phyloP scores from a whole-genome alignment of 139 green algal genomes.

The Helicosporidium sp. region DNA sequence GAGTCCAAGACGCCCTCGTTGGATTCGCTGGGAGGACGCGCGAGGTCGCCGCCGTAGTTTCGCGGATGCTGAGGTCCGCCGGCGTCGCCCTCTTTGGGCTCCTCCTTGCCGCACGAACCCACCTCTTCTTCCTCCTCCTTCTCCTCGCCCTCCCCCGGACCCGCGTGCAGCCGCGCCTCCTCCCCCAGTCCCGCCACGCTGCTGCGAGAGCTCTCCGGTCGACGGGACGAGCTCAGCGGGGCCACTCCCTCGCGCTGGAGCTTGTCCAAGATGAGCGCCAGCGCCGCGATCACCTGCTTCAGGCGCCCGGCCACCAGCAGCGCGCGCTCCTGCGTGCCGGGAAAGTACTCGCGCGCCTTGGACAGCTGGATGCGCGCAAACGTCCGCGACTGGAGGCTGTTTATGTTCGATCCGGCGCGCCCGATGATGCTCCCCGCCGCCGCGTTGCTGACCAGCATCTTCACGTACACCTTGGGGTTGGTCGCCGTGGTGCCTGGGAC shows the following conservation, averaged over 20 bases:
- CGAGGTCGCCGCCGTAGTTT: too few species aligned
- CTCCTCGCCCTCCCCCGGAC: too few species aligned
- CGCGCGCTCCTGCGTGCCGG: constrained; percentile 48
- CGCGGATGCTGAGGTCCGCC: too few species aligned
- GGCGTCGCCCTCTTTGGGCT: too few species aligned
- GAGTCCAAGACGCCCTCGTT: neutral
- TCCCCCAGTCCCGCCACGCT: too few species aligned
- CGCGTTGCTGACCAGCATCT: constrained; percentile 52
- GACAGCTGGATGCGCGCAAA: constrained; percentile 43
- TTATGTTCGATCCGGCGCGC: constrained; percentile 45
- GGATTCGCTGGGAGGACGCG: too few species aligned
- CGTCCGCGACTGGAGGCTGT: constrained; percentile 42
- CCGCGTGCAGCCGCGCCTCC: neutral
- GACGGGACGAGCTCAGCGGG: constrained; percentile 1
- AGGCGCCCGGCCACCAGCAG: constrained; percentile 46
- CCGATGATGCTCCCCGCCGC: constrained; percentile 53
- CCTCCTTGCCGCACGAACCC: too few species aligned
- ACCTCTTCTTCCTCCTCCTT: too few species aligned
- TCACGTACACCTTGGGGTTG: constrained; percentile 17
- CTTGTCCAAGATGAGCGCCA: constrained; percentile 54
- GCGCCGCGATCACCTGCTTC: constrained; percentile 39
- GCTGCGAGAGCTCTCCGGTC: too few species aligned
- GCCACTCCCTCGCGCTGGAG: constrained; percentile 25
- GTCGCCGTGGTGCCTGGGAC: neutral
- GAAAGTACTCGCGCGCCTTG: constrained; percentile 32